phyloP scores from a whole-genome alignment of 805 yeast species.

The Ogataea siamensis region DNA sequence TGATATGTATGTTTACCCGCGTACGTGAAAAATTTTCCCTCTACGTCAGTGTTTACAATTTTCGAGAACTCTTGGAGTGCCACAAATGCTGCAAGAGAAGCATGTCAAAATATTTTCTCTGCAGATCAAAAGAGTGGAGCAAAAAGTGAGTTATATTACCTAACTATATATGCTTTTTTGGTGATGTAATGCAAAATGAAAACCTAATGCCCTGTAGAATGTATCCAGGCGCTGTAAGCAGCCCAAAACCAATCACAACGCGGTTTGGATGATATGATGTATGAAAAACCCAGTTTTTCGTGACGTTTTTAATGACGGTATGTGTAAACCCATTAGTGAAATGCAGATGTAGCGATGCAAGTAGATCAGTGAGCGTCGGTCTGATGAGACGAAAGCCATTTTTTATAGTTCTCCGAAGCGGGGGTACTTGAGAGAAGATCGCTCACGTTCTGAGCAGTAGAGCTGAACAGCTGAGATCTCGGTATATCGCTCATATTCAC shows the following conservation, averaged over 20 bases:
- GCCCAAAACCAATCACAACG: neutral
- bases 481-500: slow-evolving; percentile 5
- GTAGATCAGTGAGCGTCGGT: neutral
- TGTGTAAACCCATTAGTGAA: slow-evolving; percentile 1
- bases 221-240: neutral
- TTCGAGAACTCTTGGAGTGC: slow-evolving; percentile 12
- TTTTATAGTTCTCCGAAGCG: slow-evolving; percentile 34
- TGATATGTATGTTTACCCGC: neutral
- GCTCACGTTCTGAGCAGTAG: slow-evolving; percentile 29
- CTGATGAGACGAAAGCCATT: slow-evolving; percentile 32
- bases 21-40: neutral
- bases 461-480: slow-evolving; percentile 5
- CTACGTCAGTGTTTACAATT: neutral
- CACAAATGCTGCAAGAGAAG: slow-evolving; percentile 10
- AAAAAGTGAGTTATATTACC: neutral
- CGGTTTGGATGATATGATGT: neutral
- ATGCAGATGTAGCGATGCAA: slow-evolving; percentile 10
- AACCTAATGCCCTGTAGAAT: neutral
- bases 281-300: slow-evolving; percentile 8
- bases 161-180: slow-evolving; percentile 6
- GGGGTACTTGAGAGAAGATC: slow-evolving; percentile 28
- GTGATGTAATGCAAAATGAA: slow-evolving; percentile 1
- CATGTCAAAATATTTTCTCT: slow-evolving; percentile 5
- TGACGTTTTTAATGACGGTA: neutral
- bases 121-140: neutral